phyloP scores from a whole-genome alignment of 495 filamentous ascomycete genomes.

The Xanthoparmelia taractica region DNA sequence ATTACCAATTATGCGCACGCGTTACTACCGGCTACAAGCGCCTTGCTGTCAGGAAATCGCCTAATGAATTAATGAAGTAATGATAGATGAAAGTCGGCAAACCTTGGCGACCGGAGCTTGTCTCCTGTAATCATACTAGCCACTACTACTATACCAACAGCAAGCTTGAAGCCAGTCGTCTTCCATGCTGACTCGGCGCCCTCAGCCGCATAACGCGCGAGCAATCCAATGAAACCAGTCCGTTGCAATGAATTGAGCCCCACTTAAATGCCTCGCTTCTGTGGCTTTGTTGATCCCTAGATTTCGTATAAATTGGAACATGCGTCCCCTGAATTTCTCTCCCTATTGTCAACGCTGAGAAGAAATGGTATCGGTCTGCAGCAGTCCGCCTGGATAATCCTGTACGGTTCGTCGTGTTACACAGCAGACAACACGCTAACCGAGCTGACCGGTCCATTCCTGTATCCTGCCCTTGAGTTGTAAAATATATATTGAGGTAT shows the following conservation, averaged over 20 bases:
- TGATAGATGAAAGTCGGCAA: background rate
- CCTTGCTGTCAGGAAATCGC: background rate
- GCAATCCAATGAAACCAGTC: background rate
- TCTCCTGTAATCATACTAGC: no score
- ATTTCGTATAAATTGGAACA: background rate
- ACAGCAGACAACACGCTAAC: background rate
- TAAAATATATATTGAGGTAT: background rate
- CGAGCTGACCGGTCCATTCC: background rate
- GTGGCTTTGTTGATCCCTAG: background rate
- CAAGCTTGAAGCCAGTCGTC: background rate
- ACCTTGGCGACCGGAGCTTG: background rate
- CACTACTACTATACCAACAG: no score
- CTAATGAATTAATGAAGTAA: no score
- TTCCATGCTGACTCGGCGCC: background rate
- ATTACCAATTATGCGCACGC: background rate
- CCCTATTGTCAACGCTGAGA: background rate
- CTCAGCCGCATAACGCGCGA: background rate
- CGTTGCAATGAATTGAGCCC: background rate
- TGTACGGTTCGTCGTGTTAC: background rate
- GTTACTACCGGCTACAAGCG: background rate
- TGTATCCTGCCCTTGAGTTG: background rate
- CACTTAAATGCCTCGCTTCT: background rate
- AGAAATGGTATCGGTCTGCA: background rate
- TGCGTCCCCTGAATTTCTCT: background rate
- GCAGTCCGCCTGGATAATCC: background rate